A percentile compares a stretch with the other conserved stretches of the same genome.
Conservation (phyloP, 768 basidiomycete genomes). For the Fistulinella prunicolor region DNA sequence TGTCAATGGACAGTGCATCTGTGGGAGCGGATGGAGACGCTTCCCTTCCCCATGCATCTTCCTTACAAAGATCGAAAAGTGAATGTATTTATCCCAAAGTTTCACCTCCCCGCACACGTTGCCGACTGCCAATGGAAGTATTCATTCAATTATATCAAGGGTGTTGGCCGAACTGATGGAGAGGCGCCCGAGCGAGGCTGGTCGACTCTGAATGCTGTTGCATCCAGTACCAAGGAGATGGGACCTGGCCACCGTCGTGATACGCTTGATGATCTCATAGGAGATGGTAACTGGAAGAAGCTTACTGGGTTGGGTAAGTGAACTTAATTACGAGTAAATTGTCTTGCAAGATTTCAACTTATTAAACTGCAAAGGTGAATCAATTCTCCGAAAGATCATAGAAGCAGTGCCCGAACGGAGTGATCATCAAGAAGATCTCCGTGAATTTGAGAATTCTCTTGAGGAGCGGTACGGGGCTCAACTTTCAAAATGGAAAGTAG, state of each 20-base stretch:
- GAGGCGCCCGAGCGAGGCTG: neutral
- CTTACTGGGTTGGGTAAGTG: neutral
- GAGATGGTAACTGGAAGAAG: neutral
- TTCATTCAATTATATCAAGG: neutral
- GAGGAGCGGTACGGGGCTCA: neutral
- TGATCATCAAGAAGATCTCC: neutral
- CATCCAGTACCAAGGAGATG: neutral
- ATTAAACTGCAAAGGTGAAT: too few relatives aligned
- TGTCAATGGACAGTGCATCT: constrained; percentile 15
- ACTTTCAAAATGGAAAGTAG: neutral
- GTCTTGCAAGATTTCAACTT: too few relatives aligned
- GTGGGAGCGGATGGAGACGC: neutral
- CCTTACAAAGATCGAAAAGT: neutral
- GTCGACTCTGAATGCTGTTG: neutral
- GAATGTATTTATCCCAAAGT: neutral
- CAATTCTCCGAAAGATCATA: too few relatives aligned
- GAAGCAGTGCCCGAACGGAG: too few relatives aligned
- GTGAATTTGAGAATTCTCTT: neutral
- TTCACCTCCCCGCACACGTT: neutral
- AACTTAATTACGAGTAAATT: too few relatives aligned
- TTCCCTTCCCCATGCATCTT: neutral
- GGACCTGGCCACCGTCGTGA: neutral
- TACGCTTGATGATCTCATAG: neutral
- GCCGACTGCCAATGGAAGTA: neutral
- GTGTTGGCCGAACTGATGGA: neutral